Conservation (phyloP, 192 early-diverging fungal genomes). For the Martensiomyces pterosporus region DNA sequence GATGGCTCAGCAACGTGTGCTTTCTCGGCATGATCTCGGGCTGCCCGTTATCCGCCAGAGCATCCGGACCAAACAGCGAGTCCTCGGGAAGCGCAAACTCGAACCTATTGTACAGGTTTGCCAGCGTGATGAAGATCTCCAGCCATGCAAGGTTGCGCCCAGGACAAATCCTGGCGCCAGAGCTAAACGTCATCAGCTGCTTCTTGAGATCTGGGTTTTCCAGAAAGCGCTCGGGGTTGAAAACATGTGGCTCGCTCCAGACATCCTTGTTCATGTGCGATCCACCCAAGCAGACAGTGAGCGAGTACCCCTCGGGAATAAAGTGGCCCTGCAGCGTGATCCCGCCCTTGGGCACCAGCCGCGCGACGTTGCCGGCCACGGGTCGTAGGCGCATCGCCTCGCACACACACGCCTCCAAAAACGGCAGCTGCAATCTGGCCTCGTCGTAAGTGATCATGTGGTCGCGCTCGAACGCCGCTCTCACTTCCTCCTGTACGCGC, state of each 20-base stretch:
- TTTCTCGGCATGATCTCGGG: not conserved
- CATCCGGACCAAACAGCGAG: not conserved
- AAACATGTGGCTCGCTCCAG: not conserved
- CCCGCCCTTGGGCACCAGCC: not conserved
- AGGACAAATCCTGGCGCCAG: not conserved
- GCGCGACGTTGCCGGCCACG: slow-evolving; percentile 3
- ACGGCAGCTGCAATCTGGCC: slow-evolving; percentile 5
- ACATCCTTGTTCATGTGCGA: not conserved
- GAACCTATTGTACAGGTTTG: not conserved
- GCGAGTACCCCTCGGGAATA: not conserved
- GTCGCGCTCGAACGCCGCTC: not conserved
- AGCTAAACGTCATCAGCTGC: not conserved
- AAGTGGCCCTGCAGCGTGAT: not conserved
- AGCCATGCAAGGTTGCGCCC: not conserved
- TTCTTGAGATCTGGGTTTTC: not conserved
- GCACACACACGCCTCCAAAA: slow-evolving; percentile 9
- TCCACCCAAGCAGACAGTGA: not conserved
- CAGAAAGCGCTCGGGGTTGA: not conserved
- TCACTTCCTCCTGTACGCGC: slow-evolving; percentile 8
- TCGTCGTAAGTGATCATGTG: slow-evolving; percentile 7
- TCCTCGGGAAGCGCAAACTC: slow-evolving; percentile 1
- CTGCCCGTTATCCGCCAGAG: not conserved
- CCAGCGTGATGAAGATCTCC: slow-evolving; percentile 2
- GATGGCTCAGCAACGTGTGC: not conserved
- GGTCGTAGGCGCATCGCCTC: slow-evolving; percentile 7